Evolutionary conservation across 2,329 filamentous ascomycete species (phyloP).

Genomic region (Botryosphaeria dothidea): DNA sequence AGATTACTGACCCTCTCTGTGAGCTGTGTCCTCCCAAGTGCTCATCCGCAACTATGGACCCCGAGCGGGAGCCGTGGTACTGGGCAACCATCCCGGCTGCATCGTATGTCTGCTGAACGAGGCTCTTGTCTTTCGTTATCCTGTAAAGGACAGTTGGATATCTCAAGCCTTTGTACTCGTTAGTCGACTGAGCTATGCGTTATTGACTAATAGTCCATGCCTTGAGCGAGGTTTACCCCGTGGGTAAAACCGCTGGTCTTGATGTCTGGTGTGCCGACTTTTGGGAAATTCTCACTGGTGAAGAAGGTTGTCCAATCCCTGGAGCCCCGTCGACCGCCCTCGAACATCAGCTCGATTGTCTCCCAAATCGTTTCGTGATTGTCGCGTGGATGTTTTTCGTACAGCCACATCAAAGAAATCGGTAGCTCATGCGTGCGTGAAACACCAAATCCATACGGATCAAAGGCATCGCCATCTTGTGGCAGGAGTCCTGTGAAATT

Average conservation of each 20-base stretch:
- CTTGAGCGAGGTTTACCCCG: slow-evolving; percentile 49
- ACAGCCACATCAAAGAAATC: slow-evolving; percentile 50
- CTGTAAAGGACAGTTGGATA: slow-evolving; percentile 45
- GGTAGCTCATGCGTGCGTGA: slow-evolving; percentile 43
- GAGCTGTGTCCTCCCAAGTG: slow-evolving; percentile 41
- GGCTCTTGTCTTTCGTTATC: no score
- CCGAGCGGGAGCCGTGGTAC: slow-evolving; percentile 45
- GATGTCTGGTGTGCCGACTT: not conserved
- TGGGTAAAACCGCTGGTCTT: slow-evolving; percentile 35
- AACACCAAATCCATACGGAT: slow-evolving; percentile 14
- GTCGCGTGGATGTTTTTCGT: slow-evolving; percentile 31
- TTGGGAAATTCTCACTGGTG: slow-evolving; percentile 34
- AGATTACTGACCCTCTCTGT: slow-evolving; percentile 30
- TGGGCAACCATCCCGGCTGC: slow-evolving; percentile 41
- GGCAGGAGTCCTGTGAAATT: slow-evolving; percentile 54
- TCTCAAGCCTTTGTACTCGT: slow-evolving; percentile 21
- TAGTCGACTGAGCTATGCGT: not conserved
- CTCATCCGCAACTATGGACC: slow-evolving; percentile 47
- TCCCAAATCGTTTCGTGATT: slow-evolving; percentile 34
- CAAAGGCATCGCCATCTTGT: slow-evolving; percentile 41
- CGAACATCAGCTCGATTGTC: slow-evolving; percentile 44
- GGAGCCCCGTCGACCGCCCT: slow-evolving; percentile 27
- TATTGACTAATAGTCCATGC: slow-evolving; percentile 23
- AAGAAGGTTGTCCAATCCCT: slow-evolving; percentile 39
- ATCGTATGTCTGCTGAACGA: slow-evolving; percentile 29